Evolutionary conservation across 352 stramenopile genomes (phyloP), one percentile per base, ranked within the genome.

Genomic region (Plasmopara muralis): DNA sequence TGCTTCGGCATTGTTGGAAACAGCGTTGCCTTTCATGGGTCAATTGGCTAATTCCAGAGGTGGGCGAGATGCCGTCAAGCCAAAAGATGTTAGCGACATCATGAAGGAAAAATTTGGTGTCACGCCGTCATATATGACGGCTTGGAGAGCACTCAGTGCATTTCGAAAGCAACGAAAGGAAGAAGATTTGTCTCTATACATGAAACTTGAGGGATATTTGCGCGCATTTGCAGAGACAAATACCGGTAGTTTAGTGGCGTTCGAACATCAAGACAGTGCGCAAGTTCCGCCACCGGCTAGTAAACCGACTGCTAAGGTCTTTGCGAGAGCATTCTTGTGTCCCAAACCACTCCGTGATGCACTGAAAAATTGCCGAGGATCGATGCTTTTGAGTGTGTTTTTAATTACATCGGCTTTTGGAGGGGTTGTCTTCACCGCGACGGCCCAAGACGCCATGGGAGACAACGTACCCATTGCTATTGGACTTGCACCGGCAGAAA

Each of bases 71-170:
- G 57, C 66, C 5, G 74, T 90, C 15, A 83, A 83, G 18, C 80
- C 80, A 6, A 80, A 85, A 25, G 77, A 90, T 53, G 85, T 90
- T 60, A 81, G 75, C 30, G 65, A 80, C 43, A 83, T 90, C 47
- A 88, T 90, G 75, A 90, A 86, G 62, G 75, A 88, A 47, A 81
- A 88, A 40, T 90, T 88, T 47, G 80, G 80, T 14, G 75, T 90
- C 10, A 74, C 77, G 38, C 71, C 77, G 44, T 86, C 73, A 12
- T 90, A 90, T 45, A 88, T 90, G 80, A 87, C 80, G 13, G 77
- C 80, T 7, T 90, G 80, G 80, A 68, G 80, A 35, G 80, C 80
- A 9, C 58, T 90, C 14, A 84, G 67, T 51, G 73, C 75, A 6
- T 87, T 88, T 41, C 68, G 76, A 16, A 77, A 88, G 52, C 71